Base-by-base conservation (phyloP, 352 stramenopile genomes). In the Globisporangium heterothallicum region DNA sequence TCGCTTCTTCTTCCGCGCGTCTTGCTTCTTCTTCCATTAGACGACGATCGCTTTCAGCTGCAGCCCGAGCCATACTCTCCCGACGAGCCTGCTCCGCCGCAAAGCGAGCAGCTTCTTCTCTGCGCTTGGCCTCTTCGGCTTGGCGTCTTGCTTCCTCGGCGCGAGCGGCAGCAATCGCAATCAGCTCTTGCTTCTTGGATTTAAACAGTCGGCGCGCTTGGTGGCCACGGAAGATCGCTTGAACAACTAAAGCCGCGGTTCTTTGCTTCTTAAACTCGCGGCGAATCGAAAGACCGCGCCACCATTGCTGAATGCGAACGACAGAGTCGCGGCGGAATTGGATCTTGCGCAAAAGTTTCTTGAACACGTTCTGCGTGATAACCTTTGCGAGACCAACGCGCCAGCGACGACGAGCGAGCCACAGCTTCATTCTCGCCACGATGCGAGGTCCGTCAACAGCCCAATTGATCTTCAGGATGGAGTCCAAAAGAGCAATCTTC, bases 191-290 rank as follows among this genome's bases (percentile, higher is more conserved):
- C 61, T 94, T 94, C 69, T 91, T 91, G 7, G 64, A 74, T 65
- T 94, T 94, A 66, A 88, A 92, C 18, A 74, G 24, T 10, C 68
- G 68, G 42, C 84, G 81, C 40, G 81, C 84, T 24, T 66, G 75
- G 68, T 86, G 75, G 40, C 84, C 84, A 55, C 81, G 84, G 74
- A 92, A 94, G 25, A 92, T 44, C 25, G 78, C 78, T 52, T 94
- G 84, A 35, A 94, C 69, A 19, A 91, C 60, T 14, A 94, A 58
- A 2, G 66, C 82, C 36, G 84, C 74, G 16, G 62, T 74, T 51
- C 84, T 82, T 59, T 84, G 78, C 71, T 91, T 91, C 66, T 90
- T 86, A 45, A 91, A 92, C 34, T 84, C 63, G 53, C 83, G 81
- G 48, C 81, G 81, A 41, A 90, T 64, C 25, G 72, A 73, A 18